These are phyloP conservation scores for Solanum arcanum DNA, from an alignment of 257 asterid species.

Conservation along the genomic window DNA sequence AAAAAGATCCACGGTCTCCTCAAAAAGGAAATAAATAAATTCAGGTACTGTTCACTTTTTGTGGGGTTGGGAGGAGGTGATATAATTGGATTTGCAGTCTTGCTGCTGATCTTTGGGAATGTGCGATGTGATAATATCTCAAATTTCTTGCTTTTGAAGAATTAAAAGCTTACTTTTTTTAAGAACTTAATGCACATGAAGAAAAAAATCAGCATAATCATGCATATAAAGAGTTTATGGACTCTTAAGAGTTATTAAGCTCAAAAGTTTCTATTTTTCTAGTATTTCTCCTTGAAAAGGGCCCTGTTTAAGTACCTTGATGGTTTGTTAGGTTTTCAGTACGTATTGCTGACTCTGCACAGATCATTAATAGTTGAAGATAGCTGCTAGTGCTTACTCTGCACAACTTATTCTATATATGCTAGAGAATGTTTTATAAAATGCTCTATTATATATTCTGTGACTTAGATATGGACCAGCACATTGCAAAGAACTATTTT, in stretches of 20 bases:
- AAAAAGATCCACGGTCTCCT: background rate
- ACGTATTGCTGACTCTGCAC: background rate
- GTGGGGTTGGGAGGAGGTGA: background rate
- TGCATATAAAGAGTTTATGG: background rate
- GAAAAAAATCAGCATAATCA: background rate
- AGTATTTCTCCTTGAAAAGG: background rate
- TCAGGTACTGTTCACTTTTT: background rate
- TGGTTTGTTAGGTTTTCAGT: background rate
- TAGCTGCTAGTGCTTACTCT: background rate
- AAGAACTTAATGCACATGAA: background rate
- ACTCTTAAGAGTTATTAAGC: background rate
- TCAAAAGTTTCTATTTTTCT: background rate
- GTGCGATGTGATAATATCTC: background rate
- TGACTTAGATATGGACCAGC: constrained; percentile 96
- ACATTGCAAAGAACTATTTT: constrained; percentile 93
- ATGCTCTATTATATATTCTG: constrained; percentile 6
- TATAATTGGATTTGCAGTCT: background rate
- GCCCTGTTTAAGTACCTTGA: background rate
- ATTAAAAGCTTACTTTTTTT: background rate
- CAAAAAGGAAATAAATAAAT: background rate
- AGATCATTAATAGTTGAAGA: background rate
- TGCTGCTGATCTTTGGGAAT: background rate
- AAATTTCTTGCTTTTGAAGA: background rate
- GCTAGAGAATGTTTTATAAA: background rate
- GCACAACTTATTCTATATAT: background rate